Evolutionary conservation across 2,329 filamentous ascomycete species (phyloP), one percentile per base, ranked within the genome.

Genomic region (Pseudocercospora fuligena): DNA sequence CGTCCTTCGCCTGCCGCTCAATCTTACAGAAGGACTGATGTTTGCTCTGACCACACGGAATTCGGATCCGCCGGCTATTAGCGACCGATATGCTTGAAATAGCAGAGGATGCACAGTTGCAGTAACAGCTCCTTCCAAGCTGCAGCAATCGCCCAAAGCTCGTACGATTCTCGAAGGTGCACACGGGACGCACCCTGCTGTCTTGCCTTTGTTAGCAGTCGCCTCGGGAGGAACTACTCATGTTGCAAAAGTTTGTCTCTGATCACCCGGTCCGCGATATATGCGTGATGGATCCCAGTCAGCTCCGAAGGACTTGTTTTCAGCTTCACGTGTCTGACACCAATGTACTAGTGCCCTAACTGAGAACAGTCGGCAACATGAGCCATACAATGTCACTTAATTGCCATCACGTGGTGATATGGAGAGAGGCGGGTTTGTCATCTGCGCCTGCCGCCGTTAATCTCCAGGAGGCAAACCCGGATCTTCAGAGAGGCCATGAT

Each of bases 281-380:
- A 54, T 29, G 51, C 51, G 51, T 27, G 21, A 54, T 54, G 51
- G 25, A 54, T 61, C 16, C 29, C 23, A 25, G 19, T 46, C 12
- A n/a, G 23, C 23, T 14, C 19, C 16, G 51, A 9, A 63, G 31
- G 46, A 47, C 47, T 54, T 61, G 60, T 61, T 61, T 53, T 51
- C 46, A 49, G 59, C 59, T 61, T 61, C 59, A 61, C 25, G 21
- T 57, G 53, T 61, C 59, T 53, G 40, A 51, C 59, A 61, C 59
- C 29, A 43, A 51, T 43, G n/a, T 49, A 23, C 21, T 49, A n/a
- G 46, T 46, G 46, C 59, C 21, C 25, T 61, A 61, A 49, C 21
- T 58, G 36, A 23, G 25, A 19, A 25, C 58, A 12, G 29, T 29
- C 49, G 19, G 27, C 29, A 36, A 16, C 31, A 31, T 19, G 54